Conservation (phyloP, 768 basidiomycete species). For the Kwoniella dejecticola region DNA sequence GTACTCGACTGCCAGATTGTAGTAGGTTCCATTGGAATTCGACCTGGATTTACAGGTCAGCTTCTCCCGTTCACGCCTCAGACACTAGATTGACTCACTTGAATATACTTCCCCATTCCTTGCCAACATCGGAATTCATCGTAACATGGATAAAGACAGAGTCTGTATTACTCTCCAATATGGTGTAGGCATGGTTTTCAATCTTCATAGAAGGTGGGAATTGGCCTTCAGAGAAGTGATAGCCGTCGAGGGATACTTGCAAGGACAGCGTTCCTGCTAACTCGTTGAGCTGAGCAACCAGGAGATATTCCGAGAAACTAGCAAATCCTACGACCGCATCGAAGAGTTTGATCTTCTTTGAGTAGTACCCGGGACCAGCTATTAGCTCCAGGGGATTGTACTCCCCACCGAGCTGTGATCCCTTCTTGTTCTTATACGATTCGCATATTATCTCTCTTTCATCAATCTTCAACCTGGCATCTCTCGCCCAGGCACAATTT, state of each 20-base stretch:
- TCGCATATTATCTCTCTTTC: constrained; percentile 90
- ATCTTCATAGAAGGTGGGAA: constrained; percentile 92
- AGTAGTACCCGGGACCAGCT: constrained; percentile 72
- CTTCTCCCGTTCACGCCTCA: too few relatives aligned
- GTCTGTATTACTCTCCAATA: constrained; percentile 89
- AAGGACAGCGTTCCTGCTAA: constrained; percentile 63
- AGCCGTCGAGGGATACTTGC: constrained; percentile 90
- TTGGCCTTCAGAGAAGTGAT: constrained; percentile 75
- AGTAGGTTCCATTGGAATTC: constrained; percentile 98
- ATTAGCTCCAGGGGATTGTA: constrained; percentile 76
- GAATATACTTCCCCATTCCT: constrained; percentile 81
- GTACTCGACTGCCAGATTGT: constrained; percentile 77
- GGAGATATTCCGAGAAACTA: constrained; percentile 85
- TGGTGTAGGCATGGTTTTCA: constrained; percentile 88
- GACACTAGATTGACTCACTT: constrained; percentile 32
- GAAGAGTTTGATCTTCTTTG: constrained; percentile 73
- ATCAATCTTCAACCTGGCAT: constrained; percentile 75
- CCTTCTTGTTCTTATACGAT: constrained; percentile 76
- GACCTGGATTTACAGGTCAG: constrained; percentile 65
- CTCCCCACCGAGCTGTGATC: constrained; percentile 67
- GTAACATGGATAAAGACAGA: constrained; percentile 96
- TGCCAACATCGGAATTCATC: constrained; percentile 72
- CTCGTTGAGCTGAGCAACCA: constrained; percentile 75
- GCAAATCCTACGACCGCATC: constrained; percentile 89
- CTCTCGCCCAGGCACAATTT: constrained; percentile 89